Conservation (phyloP, 176 grass and related monocot species). For the Paspalum notatum region DNA sequence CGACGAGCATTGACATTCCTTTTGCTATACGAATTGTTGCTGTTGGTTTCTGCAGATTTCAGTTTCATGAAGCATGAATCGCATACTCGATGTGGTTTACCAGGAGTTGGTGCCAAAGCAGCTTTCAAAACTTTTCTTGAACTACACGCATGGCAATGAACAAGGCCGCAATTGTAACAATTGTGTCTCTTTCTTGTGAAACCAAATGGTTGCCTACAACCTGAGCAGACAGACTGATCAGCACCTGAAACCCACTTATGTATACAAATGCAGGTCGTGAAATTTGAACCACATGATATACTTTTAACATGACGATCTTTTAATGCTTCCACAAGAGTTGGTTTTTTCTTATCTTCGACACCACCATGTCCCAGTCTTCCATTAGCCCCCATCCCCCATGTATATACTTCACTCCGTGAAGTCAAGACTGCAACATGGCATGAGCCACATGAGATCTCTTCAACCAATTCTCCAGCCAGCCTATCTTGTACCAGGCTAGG, state of each 20-base stretch:
- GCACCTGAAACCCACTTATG: slow-evolving; percentile 94
- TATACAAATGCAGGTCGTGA: slow-evolving; percentile 95
- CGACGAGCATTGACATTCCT: slow-evolving; percentile 68
- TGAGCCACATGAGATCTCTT: slow-evolving; percentile 78
- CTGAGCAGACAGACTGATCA: slow-evolving; percentile 84
- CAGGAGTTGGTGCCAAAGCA: slow-evolving; percentile 78
- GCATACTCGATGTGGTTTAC: slow-evolving; percentile 90
- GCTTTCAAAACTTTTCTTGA: slow-evolving; percentile 89
- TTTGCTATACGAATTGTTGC: slow-evolving; percentile 39
- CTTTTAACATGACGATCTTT: slow-evolving; percentile 89
- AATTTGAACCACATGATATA: slow-evolving; percentile 94
- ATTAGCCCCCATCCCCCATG: slow-evolving; percentile 92
- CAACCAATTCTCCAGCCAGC: slow-evolving; percentile 61
- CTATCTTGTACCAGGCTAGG: slow-evolving; percentile 69
- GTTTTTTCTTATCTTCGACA: slow-evolving; percentile 71
- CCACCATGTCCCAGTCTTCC: slow-evolving; percentile 87
- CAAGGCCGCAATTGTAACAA: slow-evolving; percentile 64
- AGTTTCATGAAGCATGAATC: slow-evolving; percentile 90
- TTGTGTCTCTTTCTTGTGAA: slow-evolving; percentile 96
- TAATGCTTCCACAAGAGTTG: slow-evolving; percentile 69
- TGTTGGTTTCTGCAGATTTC: slow-evolving; percentile 63
- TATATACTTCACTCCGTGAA: slow-evolving; percentile 85
- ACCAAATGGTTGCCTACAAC: slow-evolving; percentile 89
- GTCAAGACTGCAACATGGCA: slow-evolving; percentile 68
- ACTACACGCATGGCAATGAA: slow-evolving; percentile 95